Evolutionary conservation across 148 eudicot species (phyloP).

Genomic region (Diospyros lotus): DNA sequence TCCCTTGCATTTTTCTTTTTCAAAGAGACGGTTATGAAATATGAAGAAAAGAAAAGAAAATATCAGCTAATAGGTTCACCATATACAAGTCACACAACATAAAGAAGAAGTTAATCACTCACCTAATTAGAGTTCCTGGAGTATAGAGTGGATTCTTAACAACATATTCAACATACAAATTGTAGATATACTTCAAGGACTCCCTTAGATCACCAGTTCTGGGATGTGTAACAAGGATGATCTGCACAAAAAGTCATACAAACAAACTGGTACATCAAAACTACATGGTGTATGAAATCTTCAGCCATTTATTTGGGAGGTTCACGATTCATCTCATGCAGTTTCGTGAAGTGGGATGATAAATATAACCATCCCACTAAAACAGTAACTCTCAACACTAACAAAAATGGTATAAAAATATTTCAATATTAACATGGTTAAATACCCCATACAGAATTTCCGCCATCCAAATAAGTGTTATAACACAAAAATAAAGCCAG

Average conservation of each 20-base stretch:
- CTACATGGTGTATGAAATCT: background rate
- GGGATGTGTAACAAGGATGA: slow-evolving; percentile 82
- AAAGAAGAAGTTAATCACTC: slow-evolving; percentile 13
- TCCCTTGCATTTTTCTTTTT: background rate
- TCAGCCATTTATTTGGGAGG: background rate
- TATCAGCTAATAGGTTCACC: background rate
- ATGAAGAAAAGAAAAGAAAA: background rate
- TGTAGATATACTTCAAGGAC: slow-evolving; percentile 79
- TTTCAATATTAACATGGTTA: too few species aligned
- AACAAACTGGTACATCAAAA: background rate
- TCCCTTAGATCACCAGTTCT: slow-evolving; percentile 87
- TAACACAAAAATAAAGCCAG: too few species aligned
- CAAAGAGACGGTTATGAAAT: background rate
- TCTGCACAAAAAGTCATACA: slow-evolving; percentile 34
- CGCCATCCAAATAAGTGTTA: too few species aligned
- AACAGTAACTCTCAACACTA: background rate
- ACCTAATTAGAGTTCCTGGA: slow-evolving; percentile 88
- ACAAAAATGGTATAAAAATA: background rate
- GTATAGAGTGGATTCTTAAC: slow-evolving; percentile 89
- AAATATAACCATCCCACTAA: background rate
- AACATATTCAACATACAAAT: slow-evolving; percentile 84
- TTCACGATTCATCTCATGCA: background rate
- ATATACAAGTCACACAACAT: background rate
- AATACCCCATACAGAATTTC: too few species aligned
- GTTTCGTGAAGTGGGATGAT: background rate